These are phyloP conservation scores for Trametes hirsuta DNA, from an alignment of 1,284 basidiomycete species.

Conservation along the genomic window DNA sequence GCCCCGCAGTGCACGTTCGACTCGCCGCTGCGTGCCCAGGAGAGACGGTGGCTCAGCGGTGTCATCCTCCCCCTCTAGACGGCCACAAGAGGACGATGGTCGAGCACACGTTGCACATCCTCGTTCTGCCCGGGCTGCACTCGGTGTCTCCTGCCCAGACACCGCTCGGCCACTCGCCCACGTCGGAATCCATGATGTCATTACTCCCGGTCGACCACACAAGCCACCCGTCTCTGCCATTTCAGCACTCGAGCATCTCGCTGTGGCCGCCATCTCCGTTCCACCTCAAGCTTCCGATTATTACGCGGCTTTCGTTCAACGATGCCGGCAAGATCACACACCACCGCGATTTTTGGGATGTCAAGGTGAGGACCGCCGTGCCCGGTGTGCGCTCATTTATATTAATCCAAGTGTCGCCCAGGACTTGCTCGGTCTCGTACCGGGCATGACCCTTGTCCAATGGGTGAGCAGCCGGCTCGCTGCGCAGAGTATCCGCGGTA, in stretches of 20 bases:
- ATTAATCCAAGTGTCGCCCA: constrained; percentile 30
- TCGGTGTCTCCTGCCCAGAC: constrained; percentile 4
- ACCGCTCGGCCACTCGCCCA: neutral
- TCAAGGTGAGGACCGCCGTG: constrained; percentile 34
- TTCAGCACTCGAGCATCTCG: constrained; percentile 42
- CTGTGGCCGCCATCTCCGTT: constrained; percentile 64
- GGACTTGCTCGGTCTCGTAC: constrained; percentile 69
- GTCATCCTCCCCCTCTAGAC: constrained; percentile 44
- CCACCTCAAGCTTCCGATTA: constrained; percentile 68
- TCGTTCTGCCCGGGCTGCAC: constrained; percentile 43
- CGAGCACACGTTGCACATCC: constrained; percentile 56
- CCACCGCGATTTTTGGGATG: constrained; percentile 77
- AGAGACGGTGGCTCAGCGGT: constrained; percentile 9
- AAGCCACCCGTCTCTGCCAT: constrained; percentile 6
- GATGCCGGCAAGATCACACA: constrained; percentile 73
- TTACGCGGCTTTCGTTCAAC: constrained; percentile 73
- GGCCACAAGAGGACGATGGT: constrained; percentile 71
- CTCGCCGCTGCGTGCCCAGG: neutral
- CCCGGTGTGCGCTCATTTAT: neutral
- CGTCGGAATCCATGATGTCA: constrained; percentile 16
- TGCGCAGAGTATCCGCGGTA: constrained; percentile 51
- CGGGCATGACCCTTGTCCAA: constrained; percentile 63
- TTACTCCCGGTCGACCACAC: constrained; percentile 35
- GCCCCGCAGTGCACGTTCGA: too few species aligned
- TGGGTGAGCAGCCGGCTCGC: constrained; percentile 67